phyloP scores from a whole-genome alignment of 306 rosid species.

The Senna siamea region DNA sequence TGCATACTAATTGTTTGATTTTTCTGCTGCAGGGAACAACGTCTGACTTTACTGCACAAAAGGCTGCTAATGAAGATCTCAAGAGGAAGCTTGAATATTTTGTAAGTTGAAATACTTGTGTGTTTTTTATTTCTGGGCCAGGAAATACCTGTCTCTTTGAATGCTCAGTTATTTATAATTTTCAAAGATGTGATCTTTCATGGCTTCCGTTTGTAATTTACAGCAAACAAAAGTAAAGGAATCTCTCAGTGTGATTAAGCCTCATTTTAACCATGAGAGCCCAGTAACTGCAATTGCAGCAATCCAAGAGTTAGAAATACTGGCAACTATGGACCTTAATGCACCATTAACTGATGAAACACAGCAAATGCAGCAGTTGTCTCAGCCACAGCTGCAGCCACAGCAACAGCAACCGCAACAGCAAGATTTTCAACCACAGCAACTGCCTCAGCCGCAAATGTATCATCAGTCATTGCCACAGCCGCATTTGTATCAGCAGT shows the following conservation, averaged over 20 bases:
- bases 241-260: slow-evolving; percentile 67
- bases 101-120: slow-evolving; percentile 66
- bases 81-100: slow-evolving; percentile 70
- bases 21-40: slow-evolving; percentile 38
- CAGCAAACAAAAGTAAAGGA: slow-evolving; percentile 79
- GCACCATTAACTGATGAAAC: slow-evolving; percentile 60
- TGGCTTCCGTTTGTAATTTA: slow-evolving; percentile 25
- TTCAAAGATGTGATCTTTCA: slow-evolving; percentile 34
- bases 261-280: slow-evolving; percentile 64
- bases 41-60: slow-evolving; percentile 31
- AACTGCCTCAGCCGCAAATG: background rate
- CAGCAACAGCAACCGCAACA: background rate
- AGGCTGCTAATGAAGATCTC: slow-evolving; percentile 51
- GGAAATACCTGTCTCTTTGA: no score
- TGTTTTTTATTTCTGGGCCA: no score
- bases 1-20: slow-evolving; percentile 16
- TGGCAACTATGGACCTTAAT: slow-evolving; percentile 62
- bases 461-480: background rate
- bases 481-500: slow-evolving; percentile 2
- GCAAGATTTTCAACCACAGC: background rate
- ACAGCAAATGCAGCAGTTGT: slow-evolving; percentile 38
- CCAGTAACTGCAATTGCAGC: slow-evolving; percentile 58
- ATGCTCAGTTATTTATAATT: background rate
- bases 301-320: slow-evolving; percentile 71
- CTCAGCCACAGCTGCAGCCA: slow-evolving; percentile 23